Evolutionary conservation across 805 yeast species (phyloP), one percentile per base, ranked within the genome.

Genomic region (Metschnikowia continentalis): DNA sequence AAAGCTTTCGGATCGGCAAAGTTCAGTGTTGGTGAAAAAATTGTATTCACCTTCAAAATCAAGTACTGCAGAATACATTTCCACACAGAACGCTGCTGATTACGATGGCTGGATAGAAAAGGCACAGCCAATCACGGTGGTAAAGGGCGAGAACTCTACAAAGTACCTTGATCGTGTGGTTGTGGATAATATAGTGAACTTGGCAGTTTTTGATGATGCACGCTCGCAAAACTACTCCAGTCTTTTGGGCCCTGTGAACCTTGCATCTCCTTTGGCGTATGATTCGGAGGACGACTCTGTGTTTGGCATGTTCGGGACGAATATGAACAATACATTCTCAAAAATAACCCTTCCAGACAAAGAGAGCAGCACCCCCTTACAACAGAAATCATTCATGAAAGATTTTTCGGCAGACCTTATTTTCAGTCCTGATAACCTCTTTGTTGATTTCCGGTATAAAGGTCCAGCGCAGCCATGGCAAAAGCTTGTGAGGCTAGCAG

Each of bases 391-490:
- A 6, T 44, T 35, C 14, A 11, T 44, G 6, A 15, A 14, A 14
- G 17, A 44, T 17, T 5, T 36, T 23, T 15, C 35, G 15, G 47
- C 51, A 35, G 53, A 52, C 10, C 47, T 56, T 5, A 37, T 41
- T n/a, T 61, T 63, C 47, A 60, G 65, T 42, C 50, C 55, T 1
- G 60, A 59, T 17, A 64, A 61, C 17, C 67, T 62, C 23, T 63
- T 58, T 47, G 53, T 61, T 19, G 51, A 57, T n/a, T 50, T 63
- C 37, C 36, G 40, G 20, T 62, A 61, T 44, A 37, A 32, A 8
- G 67, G 67, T 7, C 68, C 68, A 0, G 35, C 43, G 4, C 59
- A 58, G 51, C 67, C 68, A 11, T 64, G 65, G 65, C 67, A 61
- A 38, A 58, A 57, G 35, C 48, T 64, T 32, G 40, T 62, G 14